Evolutionary conservation across 2,329 filamentous ascomycete species (phyloP), one percentile per base, ranked within the genome.

Genomic region (Phyllosticta ampelicida): DNA sequence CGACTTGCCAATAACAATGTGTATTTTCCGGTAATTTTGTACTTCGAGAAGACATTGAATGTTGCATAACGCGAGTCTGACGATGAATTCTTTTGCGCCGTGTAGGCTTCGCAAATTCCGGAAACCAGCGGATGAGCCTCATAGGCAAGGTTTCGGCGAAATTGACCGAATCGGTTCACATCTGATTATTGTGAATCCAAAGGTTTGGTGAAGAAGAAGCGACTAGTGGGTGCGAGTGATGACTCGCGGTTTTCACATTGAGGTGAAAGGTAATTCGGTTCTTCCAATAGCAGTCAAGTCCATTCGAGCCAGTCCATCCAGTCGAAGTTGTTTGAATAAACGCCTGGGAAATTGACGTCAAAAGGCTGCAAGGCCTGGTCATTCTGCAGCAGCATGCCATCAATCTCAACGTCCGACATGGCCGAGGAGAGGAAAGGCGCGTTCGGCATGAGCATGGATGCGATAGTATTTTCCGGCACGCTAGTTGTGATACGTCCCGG

Each of bases 371-470:
- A 80, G 23, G 82, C 79, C 3, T 80, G 82, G 0, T 83, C 81
- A 61, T 82, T 79, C 64, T 84, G 85, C 26, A 87, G 77, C 4
- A 84, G 82, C 36, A 44, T n/a, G 62, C 86, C 82, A 5, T 82
- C 77, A 52, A 87, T 84, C 65, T 87, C 83, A 60, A 85, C 79
- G 59, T 86, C 83, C 0, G 84, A 86, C 85, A 87, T 87, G 29
- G 82, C 75, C 2, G 83, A 86, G 66, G 86, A 85, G 21, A 83
- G 81, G 20, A 86, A 64, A 4, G 80, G 76, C 60, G 36, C 36
- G 8, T 44, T 44, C 2, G 36, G 36, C 13, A 44, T 44, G 16
- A 44, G 36, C 36, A 44, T n/a, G 81, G 78, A 0, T 75, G 66
- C 75, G 77, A 79, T 9, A 21, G 36, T 10, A 9, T 48, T 48